Percentiles rank a stretch among this genome's conserved stretches.
phyloP scores from a whole-genome alignment of 2,329 filamentous ascomycete species.

The Pseudogymnoascus sp. region DNA sequence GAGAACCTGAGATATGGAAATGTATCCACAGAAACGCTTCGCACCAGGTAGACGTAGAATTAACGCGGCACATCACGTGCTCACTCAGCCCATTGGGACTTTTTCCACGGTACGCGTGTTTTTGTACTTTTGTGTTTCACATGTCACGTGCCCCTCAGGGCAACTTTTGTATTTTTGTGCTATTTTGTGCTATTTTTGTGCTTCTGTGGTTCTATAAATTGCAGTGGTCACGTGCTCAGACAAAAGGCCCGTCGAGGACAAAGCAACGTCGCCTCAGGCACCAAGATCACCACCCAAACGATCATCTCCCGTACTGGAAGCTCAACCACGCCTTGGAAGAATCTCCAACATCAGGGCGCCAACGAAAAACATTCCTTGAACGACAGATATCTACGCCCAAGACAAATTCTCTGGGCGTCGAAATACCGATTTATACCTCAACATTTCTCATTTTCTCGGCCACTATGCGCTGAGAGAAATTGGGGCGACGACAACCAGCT shows the following conservation, averaged over 20 bases:
- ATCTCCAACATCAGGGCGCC: neutral
- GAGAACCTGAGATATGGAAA: neutral
- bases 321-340: conserved; percentile 1
- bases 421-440: neutral
- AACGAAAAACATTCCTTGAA: neutral
- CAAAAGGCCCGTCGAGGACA: neutral
- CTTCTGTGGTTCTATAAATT: neutral
- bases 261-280: neutral
- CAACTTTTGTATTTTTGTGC: neutral
- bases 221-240: neutral
- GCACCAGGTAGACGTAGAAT: conserved; percentile 7
- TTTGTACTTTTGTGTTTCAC: neutral
- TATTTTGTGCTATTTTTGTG: neutral
- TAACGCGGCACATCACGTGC: conserved; percentile 4
- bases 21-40: conserved; percentile 8
- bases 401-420: neutral
- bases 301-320: conserved; percentile 7
- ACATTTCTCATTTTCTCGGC: conserved; percentile 3
- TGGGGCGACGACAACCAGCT: neutral
- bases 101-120: neutral
- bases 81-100: neutral
- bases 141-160: neutral
- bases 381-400: neutral
- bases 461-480: conserved; percentile 4
- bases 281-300: neutral